Evolutionary conservation across 768 basidiomycete species (phyloP).

Genomic region (Strobilomyces dryophilus): DNA sequence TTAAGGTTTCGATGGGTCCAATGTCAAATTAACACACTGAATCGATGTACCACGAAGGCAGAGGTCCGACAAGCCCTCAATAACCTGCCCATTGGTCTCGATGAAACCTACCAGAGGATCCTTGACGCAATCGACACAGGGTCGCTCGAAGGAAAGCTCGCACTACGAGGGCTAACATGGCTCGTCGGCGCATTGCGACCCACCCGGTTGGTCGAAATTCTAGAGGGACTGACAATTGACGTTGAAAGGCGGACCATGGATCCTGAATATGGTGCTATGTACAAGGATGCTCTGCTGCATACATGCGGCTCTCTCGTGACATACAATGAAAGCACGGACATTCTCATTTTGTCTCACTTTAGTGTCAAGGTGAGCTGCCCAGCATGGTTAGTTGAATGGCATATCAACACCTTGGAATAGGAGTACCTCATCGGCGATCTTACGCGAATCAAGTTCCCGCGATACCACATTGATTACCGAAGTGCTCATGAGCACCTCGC

Average conservation of each 20-base stretch:
- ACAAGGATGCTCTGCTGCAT: neutral
- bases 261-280: neutral
- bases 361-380: neutral
- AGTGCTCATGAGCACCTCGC: conserved; percentile 5
- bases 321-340: neutral
- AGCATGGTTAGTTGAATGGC: neutral
- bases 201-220: neutral
- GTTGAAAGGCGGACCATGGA: neutral
- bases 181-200: conserved; percentile 1
- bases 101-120: conserved; percentile 3
- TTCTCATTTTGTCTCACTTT: neutral
- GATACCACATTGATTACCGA: conserved; percentile 4
- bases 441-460: neutral
- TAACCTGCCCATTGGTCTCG: neutral
- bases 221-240: neutral
- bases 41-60: neutral
- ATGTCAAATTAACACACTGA: neutral
- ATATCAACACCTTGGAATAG: neutral
- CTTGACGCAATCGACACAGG: neutral
- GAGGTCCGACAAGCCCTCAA: neutral
- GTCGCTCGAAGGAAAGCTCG: neutral
- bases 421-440: conserved; percentile 11
- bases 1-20: neutral
- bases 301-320: neutral
- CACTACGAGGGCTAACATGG: neutral